A percentile compares a stretch with the other conserved stretches of the same genome.
These are phyloP conservation scores for Colletotrichum liaoningense DNA, from an alignment of 2,329 filamentous ascomycete species.

Conservation along the genomic window DNA sequence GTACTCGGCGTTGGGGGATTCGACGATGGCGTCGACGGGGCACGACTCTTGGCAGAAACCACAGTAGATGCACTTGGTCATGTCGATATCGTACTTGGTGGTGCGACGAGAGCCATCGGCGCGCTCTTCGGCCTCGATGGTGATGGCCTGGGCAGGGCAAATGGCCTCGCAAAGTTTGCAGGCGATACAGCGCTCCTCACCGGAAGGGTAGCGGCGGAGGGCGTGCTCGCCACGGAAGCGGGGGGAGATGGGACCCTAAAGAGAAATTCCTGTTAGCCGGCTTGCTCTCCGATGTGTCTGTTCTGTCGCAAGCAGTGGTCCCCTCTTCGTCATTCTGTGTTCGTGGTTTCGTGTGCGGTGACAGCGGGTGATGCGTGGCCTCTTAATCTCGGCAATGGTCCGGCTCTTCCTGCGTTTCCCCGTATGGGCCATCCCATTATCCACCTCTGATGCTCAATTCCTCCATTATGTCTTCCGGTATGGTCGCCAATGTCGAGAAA, in stretches of 20 bases:
- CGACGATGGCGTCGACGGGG: slow-evolving; percentile 90
- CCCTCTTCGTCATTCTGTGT: no score
- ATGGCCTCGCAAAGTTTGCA: slow-evolving; percentile 99
- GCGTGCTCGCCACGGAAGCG: slow-evolving; percentile 99
- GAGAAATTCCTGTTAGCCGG: slow-evolving; percentile 20
- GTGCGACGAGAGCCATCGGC: slow-evolving; percentile 95
- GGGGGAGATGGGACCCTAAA: slow-evolving; percentile 89
- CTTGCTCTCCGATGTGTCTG: not conserved
- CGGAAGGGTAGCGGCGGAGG: slow-evolving; percentile 93
- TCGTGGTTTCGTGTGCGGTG: not conserved
- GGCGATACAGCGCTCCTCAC: slow-evolving; percentile 98
- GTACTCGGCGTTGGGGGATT: slow-evolving; percentile 73
- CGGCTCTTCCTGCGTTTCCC: not conserved
- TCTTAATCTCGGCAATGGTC: not conserved
- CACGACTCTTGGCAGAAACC: slow-evolving; percentile 99
- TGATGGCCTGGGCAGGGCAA: slow-evolving; percentile 98
- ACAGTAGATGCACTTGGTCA: slow-evolving; percentile 99
- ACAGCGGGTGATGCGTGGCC: not conserved
- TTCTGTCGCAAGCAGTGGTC: not conserved
- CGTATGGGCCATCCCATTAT: not conserved
- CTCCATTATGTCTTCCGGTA: not conserved
- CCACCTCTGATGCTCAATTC: not conserved
- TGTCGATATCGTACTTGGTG: slow-evolving; percentile 98
- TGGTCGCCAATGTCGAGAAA: not conserved
- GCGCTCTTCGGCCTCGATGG: slow-evolving; percentile 98